These are phyloP conservation scores for Cyclocybe cylindracea DNA, from an alignment of 768 basidiomycete species.

Conservation along the genomic window DNA sequence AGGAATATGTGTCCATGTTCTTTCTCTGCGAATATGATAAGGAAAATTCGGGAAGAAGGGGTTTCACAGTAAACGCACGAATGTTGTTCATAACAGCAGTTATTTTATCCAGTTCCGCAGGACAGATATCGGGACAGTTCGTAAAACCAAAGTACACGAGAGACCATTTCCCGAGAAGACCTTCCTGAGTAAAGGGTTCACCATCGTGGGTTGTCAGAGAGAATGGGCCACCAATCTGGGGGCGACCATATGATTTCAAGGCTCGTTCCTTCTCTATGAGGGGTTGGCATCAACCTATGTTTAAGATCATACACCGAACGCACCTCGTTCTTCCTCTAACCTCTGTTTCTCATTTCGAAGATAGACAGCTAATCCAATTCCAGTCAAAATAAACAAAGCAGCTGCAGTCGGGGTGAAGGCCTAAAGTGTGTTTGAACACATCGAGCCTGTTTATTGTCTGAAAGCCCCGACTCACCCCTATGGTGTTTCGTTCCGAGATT, in stretches of 20 bases:
- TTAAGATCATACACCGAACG: constrained; percentile 21
- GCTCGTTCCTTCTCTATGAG: constrained; percentile 71
- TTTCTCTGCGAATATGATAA: constrained; percentile 48
- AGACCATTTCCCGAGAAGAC: constrained; percentile 90
- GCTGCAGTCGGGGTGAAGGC: constrained; percentile 92
- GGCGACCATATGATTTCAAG: constrained; percentile 75
- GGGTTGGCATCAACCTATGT: not conserved
- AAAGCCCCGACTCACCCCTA: constrained; percentile 29
- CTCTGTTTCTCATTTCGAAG: constrained; percentile 86
- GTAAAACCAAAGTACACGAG: constrained; percentile 98
- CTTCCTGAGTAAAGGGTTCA: constrained; percentile 75
- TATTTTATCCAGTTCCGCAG: constrained; percentile 96
- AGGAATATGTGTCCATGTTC: constrained; percentile 72
- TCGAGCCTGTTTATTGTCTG: not conserved
- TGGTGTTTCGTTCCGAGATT: constrained; percentile 30
- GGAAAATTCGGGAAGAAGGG: not conserved
- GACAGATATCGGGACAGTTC: constrained; percentile 99
- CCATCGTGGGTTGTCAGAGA: constrained; percentile 66
- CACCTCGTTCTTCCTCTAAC: constrained; percentile 75
- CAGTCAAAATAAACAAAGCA: constrained; percentile 79
- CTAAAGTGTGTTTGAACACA: constrained; percentile 37
- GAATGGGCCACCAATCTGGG: constrained; percentile 93
- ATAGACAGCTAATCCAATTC: constrained; percentile 82
- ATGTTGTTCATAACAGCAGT: constrained; percentile 70
- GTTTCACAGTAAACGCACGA: constrained; percentile 47